Conservation (phyloP, 495 filamentous ascomycete genomes). For the Aspergillus sclerotioniger region DNA sequence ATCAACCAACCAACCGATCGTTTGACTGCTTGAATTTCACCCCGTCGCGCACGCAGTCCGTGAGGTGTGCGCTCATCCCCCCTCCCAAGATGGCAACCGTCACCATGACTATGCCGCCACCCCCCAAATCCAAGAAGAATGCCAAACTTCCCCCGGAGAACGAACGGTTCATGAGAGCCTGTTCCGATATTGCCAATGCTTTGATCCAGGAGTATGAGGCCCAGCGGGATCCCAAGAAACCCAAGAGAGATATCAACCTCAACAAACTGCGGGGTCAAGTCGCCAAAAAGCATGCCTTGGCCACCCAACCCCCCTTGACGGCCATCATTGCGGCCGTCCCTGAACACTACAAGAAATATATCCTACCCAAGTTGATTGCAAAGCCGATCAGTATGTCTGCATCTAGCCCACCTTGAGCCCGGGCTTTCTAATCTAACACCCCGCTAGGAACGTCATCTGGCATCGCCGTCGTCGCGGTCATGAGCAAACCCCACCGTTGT, state of each 20-base stretch:
- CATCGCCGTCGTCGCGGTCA: slow-evolving; percentile 98
- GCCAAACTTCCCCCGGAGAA: slow-evolving; percentile 81
- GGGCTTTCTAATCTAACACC: slow-evolving; percentile 16
- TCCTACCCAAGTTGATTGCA: slow-evolving; percentile 89
- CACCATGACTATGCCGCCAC: slow-evolving; percentile 57
- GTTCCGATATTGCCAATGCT: slow-evolving; percentile 89
- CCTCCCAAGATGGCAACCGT: slow-evolving; percentile 55
- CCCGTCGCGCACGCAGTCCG: neutral
- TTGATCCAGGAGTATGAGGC: slow-evolving; percentile 92
- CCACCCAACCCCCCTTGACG: slow-evolving; percentile 82
- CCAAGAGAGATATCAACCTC: slow-evolving; percentile 85
- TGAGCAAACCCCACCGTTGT: slow-evolving; percentile 98
- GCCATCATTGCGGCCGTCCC: slow-evolving; percentile 97
- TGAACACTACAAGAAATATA: slow-evolving; percentile 99
- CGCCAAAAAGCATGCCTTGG: slow-evolving; percentile 85
- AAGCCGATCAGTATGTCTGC: slow-evolving; percentile 80
- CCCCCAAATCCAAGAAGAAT: slow-evolving; percentile 60
- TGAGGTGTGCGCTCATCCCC: neutral
- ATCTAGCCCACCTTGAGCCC: neutral
- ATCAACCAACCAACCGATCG: neutral
- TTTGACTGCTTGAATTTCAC: neutral
- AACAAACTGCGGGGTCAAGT: slow-evolving; percentile 85
- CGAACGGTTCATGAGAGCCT: slow-evolving; percentile 88
- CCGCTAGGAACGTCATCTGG: slow-evolving; percentile 78
- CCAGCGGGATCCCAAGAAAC: slow-evolving; percentile 64